A percentile compares a stretch with the other conserved stretches of the same genome.
phyloP scores from a whole-genome alignment of 768 basidiomycete species.

The Rubroboletus satanas region DNA sequence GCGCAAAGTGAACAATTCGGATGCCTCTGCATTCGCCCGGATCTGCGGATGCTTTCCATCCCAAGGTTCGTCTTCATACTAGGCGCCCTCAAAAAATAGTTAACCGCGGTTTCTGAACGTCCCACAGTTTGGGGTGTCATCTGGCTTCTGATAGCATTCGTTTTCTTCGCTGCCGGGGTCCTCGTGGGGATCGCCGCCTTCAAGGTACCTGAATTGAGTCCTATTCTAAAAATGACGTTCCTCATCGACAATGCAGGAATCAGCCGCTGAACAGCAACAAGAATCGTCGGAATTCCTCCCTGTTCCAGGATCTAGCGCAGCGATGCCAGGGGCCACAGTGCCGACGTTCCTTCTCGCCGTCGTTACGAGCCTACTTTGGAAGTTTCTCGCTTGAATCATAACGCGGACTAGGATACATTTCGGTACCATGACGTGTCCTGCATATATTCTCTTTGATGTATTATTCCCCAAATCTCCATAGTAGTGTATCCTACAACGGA shows the following conservation, averaged over 20 bases:
- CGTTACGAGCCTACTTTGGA: slow-evolving; percentile 25
- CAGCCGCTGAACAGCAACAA: slow-evolving; percentile 49
- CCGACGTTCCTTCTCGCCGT: slow-evolving; percentile 22
- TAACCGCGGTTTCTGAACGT: slow-evolving; percentile 2
- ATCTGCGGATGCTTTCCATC: slow-evolving; percentile 86
- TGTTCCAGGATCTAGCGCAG: slow-evolving; percentile 47
- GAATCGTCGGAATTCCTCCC: slow-evolving; percentile 58
- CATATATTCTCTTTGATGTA: slow-evolving; percentile 7
- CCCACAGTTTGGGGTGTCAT: slow-evolving; percentile 79
- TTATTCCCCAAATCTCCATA: not conserved
- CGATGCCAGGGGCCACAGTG: slow-evolving; percentile 28
- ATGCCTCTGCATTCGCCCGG: slow-evolving; percentile 80
- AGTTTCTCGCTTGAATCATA: slow-evolving; percentile 15
- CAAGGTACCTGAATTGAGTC: slow-evolving; percentile 52
- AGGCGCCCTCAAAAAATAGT: not conserved
- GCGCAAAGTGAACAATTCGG: slow-evolving; percentile 81
- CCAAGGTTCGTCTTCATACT: slow-evolving; percentile 44
- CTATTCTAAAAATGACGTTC: not conserved
- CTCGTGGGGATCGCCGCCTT: slow-evolving; percentile 77
- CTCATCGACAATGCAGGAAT: slow-evolving; percentile 42
- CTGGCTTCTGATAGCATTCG: slow-evolving; percentile 73
- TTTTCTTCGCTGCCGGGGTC: slow-evolving; percentile 72
- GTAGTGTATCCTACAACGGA: not conserved
- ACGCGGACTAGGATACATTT: not conserved
- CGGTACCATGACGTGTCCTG: not conserved